Conservation (phyloP, 495 filamentous ascomycete species). For the Talaromyces adpressus region DNA sequence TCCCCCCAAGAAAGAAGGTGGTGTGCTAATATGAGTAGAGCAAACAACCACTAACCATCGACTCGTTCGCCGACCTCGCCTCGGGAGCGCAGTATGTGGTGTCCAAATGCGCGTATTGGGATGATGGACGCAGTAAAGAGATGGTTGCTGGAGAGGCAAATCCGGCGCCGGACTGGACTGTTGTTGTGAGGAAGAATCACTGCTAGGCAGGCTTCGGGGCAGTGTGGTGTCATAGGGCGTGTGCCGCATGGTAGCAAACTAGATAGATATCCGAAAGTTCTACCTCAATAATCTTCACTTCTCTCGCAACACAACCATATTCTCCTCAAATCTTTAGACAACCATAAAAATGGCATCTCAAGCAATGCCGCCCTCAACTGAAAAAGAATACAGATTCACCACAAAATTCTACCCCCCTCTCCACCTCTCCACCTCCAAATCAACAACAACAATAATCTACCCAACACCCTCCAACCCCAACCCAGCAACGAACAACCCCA, state of each 20-base stretch:
- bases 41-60: not conserved
- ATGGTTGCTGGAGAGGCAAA: not conserved
- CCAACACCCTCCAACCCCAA: constrained; percentile 13
- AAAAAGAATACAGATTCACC: constrained; percentile 10
- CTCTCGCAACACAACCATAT: too few species aligned
- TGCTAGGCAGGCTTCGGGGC: not conserved
- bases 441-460: constrained; percentile 11
- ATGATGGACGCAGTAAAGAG: not conserved
- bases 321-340: too few species aligned
- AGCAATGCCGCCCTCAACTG: too few species aligned
- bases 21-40: not conserved
- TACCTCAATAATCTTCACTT: too few species aligned
- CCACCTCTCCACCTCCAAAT: constrained; percentile 6
- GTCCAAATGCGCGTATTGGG: not conserved
- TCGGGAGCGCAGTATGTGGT: not conserved
- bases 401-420: constrained; percentile 19
- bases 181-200: not conserved
- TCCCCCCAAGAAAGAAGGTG: too few species aligned
- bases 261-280: too few species aligned
- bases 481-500: constrained; percentile 37
- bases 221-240: not conserved
- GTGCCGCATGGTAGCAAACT: too few species aligned
- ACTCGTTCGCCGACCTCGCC: not conserved
- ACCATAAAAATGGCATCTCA: too few species aligned
- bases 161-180: not conserved